Evolutionary conservation across 176 grass and related monocot genomes (phyloP), one percentile per base, ranked within the genome.

Genomic region (Miscanthus lutarioriparius): DNA sequence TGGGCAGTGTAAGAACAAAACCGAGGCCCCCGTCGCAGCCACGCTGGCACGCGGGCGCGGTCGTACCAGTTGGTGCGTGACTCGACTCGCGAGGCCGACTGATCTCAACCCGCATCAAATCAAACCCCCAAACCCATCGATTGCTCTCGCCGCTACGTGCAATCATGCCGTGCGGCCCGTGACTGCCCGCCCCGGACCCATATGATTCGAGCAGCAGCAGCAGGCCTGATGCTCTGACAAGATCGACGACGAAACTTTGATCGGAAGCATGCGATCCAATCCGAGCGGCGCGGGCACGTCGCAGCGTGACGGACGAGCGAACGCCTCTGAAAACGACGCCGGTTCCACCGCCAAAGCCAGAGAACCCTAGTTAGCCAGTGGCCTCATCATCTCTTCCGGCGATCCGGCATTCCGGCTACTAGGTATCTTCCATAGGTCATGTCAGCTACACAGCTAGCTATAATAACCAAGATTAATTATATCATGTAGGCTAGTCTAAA

Each of bases 31-130:
- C 22, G 20, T 6, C 17, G 15, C 14, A 4, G 23, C 14, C 19
- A 32, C 32, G 33, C 22, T 32, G 32, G 49, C 74, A 7, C 49
- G 32, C 20, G 10, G 37, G 39, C 40, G 23, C 14, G 14, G 66
- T 54, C 19, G 80, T 84, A 43, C 59, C 11, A 27, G 75, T 54
- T 40, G 82, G 61, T 75, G 73, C 70, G 40, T 14, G 87, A 83
- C 45, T 35, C 20, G 78, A 87, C 62, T 22, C 33, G 45, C n/a
- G 45, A 87, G 7, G 1, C 35, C 38, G 85, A 82, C 35, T 56
- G 20, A 61, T 59, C 43, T 80, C 51, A 7, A 7, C 35, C 40
- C 5, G 4, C 25, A 27, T 72, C 70, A 28, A 40, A 17, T 37
- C 64, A 16, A 25, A 9, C 63, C 5, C 45, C 1, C 17, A 19